These are phyloP conservation scores for Ogataea pignaliae DNA, from an alignment of 805 yeast species.

Conservation along the genomic window DNA sequence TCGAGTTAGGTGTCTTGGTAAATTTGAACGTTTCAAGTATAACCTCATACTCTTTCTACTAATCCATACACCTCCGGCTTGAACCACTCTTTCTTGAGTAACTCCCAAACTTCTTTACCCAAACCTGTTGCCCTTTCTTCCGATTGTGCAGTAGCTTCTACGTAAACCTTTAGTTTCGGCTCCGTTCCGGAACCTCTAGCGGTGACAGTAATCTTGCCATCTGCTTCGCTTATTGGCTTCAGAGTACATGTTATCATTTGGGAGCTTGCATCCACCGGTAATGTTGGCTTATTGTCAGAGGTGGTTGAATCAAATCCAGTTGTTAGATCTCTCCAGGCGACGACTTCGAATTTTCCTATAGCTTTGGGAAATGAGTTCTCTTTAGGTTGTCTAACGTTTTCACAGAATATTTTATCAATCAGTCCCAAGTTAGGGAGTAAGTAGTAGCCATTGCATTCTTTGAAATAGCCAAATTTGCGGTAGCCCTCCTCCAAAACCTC, in stretches of 20 bases:
- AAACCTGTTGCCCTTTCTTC: conserved; percentile 44
- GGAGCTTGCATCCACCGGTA: conserved; percentile 68
- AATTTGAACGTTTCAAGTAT: not conserved
- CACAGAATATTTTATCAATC: conserved; percentile 52
- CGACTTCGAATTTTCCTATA: conserved; percentile 57
- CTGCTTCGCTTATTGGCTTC: conserved; percentile 16
- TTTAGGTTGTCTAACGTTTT: conserved; percentile 31
- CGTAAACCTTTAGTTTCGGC: conserved; percentile 87
- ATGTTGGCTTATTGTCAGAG: conserved; percentile 46
- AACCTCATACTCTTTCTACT: conserved; percentile 29
- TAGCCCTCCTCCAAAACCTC: conserved; percentile 57
- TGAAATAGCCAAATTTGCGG: conserved; percentile 69
- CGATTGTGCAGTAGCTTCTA: conserved; percentile 61
- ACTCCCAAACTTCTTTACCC: conserved; percentile 66
- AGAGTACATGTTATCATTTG: conserved; percentile 82
- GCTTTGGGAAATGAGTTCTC: conserved; percentile 34
- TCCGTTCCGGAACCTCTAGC: conserved; percentile 96
- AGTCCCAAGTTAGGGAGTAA: conserved; percentile 49
- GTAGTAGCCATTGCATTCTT: conserved; percentile 86
- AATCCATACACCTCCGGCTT: conserved; percentile 45
- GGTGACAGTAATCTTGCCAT: conserved; percentile 61
- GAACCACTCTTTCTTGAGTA: conserved; percentile 62
- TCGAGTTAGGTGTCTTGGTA: not conserved
- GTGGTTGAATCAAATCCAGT: conserved; percentile 75
- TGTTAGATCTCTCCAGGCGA: conserved; percentile 80